Evolutionary conservation across 805 yeast species (phyloP).

Genomic region (Starmerella ratchasimensis): DNA sequence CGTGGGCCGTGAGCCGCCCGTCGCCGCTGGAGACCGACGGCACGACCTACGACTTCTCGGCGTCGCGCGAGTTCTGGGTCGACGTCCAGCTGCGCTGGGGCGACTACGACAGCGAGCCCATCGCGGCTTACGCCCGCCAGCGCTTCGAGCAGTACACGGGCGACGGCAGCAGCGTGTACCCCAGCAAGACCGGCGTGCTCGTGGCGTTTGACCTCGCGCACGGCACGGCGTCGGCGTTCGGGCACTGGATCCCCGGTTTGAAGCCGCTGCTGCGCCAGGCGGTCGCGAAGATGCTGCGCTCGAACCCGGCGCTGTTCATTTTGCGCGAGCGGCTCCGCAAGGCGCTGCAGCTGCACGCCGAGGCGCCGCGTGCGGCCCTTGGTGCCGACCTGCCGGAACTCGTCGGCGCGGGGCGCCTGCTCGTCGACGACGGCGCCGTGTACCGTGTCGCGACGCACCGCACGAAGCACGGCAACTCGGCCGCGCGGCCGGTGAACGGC

Average conservation of each 20-base stretch:
- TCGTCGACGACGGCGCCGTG: conserved; percentile 88
- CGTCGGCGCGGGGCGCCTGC: conserved; percentile 61
- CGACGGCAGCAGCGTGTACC: conserved; percentile 73
- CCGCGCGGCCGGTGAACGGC: conserved; percentile 89
- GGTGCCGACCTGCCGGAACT: conserved; percentile 83
- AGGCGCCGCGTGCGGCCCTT: conserved; percentile 86
- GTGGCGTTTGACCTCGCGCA: conserved; percentile 87
- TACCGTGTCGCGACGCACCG: conserved; percentile 84
- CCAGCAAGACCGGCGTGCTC: conserved; percentile 85
- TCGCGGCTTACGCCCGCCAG: conserved; percentile 82
- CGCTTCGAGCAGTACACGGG: conserved; percentile 86
- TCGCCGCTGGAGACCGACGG: conserved; percentile 65
- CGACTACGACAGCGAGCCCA: conserved; percentile 95
- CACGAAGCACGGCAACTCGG: conserved; percentile 82
- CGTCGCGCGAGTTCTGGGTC: conserved; percentile 67
- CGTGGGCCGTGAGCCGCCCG: conserved; percentile 67
- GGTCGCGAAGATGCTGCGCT: conserved; percentile 84
- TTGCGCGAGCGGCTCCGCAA: conserved; percentile 86
- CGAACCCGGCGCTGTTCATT: conserved; percentile 85
- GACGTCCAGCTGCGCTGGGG: conserved; percentile 94
- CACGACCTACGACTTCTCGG: conserved; percentile 46
- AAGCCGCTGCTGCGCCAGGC: conserved; percentile 83
- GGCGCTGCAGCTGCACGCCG: conserved; percentile 83
- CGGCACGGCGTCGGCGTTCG: conserved; percentile 91
- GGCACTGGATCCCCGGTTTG: conserved; percentile 94